Base-by-base conservation (phyloP, 2,329 filamentous ascomycete species). In the Calonectria fujianensis region DNA sequence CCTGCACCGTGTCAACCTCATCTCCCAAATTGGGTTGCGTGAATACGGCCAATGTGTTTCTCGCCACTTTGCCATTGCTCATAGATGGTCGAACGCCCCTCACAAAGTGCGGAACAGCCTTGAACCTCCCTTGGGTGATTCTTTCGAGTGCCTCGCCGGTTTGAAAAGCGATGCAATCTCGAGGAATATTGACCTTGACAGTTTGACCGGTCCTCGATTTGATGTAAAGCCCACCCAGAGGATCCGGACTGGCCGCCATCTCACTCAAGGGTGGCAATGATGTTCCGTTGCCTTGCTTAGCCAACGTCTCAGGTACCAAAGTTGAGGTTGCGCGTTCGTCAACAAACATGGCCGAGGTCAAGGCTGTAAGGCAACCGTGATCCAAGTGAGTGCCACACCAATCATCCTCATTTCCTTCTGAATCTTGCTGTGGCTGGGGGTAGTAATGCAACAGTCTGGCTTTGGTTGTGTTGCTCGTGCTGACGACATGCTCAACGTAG, bases 281-380 rank as follows among this genome's bases (percentile, higher is more conserved):
- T 39, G 82, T 81, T 4, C 80, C 81, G 9, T 45, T n/a, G 3
- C 32, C 9, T 14, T 57, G 70, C 69, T 20, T 68, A 52, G 75
- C 64, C 9, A 24, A 5, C 1, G n/a, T 41, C n/a, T 29, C 14
- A 67, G 83, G 83, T 0, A 86, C 82, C 52, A 85, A 78, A 51
- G 86, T 80, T 72, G 80, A 76, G 76, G 87, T 80, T 74, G 84
- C 82, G 48, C 84, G 85, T 86, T 98, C 96, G 82, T 98, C 95
- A 75, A 98, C 90, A 84, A 98, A 98, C 96, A 98, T 98, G 78
- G 96, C 96, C 3, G 94, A 96, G 0, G 97, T 99, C 39, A 99
- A 89, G 16, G 96, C 96, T 0, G 97, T 99, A 39, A 99, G 89
- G 83, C 96, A 98, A 52, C 97, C 96, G 81, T 98, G 96, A 84